Conservation (phyloP, 805 yeast genomes). For the Metschnikowia kunwiensis region DNA sequence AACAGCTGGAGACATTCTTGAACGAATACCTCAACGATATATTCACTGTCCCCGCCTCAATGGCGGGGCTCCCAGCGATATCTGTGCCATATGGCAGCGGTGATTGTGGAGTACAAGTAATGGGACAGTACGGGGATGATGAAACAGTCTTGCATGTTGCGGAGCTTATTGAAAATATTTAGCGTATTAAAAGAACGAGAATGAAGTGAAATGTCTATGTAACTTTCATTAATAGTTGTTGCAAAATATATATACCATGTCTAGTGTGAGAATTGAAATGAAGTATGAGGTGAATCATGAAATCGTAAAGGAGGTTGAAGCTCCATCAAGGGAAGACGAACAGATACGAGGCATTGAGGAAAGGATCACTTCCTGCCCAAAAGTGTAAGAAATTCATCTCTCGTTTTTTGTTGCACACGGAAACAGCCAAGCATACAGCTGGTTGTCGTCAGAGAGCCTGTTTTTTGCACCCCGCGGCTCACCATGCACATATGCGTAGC, state of each 20-base stretch:
- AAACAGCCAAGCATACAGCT: slow-evolving; percentile 98
- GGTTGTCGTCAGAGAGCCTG: slow-evolving; percentile 90
- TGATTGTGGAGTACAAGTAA: slow-evolving; percentile 64
- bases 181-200: too few species aligned
- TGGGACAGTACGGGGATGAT: slow-evolving; percentile 88
- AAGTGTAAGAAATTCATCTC: slow-evolving; percentile 90
- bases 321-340: slow-evolving; percentile 9
- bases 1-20: slow-evolving; percentile 41
- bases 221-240: slow-evolving; percentile 1
- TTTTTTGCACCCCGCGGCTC: slow-evolving; percentile 93
- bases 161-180: slow-evolving; percentile 8
- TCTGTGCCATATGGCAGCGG: slow-evolving; percentile 57
- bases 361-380: slow-evolving; percentile 48
- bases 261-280: slow-evolving; percentile 11
- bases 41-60: slow-evolving; percentile 83
- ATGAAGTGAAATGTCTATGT: too few species aligned
- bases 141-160: slow-evolving; percentile 47
- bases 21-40: slow-evolving; percentile 77
- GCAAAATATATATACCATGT: slow-evolving; percentile 4
- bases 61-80: slow-evolving; percentile 88
- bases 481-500: slow-evolving; percentile 99
- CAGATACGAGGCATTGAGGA: background rate
- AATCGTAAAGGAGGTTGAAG: slow-evolving; percentile 17
- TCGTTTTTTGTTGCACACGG: slow-evolving; percentile 87
- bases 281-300: slow-evolving; percentile 21